phyloP scores from a whole-genome alignment of 108 stramenopile species.

The Nannochloropsis gaditana region DNA sequence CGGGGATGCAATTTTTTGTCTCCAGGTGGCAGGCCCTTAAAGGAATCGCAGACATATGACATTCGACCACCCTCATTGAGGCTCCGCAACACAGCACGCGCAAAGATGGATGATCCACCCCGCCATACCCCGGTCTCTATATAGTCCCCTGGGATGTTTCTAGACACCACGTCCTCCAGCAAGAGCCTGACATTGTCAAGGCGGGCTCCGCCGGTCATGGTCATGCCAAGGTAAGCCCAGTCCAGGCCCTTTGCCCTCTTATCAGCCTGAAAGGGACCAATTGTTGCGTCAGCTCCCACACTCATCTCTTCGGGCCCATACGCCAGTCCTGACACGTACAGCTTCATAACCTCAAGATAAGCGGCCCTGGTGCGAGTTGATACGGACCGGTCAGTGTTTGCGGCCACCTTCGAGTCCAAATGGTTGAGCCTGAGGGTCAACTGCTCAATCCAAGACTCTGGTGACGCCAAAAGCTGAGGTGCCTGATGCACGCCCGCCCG shows the following conservation, averaged over 20 bases:
- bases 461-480: background rate
- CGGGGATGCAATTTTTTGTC: slow-evolving; percentile 29
- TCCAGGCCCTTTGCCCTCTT: background rate
- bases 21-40: slow-evolving; percentile 27
- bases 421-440: background rate
- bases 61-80: background rate
- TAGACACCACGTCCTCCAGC: background rate
- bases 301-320: background rate
- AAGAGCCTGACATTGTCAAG: background rate
- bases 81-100: slow-evolving; percentile 23
- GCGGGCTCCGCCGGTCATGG: background rate
- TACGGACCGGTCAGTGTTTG: background rate
- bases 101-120: slow-evolving; percentile 5
- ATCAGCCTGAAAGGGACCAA: background rate
- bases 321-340: background rate
- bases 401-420: background rate
- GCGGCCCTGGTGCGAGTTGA: background rate
- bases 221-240: slow-evolving; percentile 14
- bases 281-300: background rate
- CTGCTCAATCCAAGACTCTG: background rate
- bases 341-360: background rate
- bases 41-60: slow-evolving; percentile 33
- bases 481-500: background rate
- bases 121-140: slow-evolving; percentile 31
- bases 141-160: background rate